Base-by-base conservation (phyloP, 768 basidiomycete species). In the Suillus fuscotomentosus region DNA sequence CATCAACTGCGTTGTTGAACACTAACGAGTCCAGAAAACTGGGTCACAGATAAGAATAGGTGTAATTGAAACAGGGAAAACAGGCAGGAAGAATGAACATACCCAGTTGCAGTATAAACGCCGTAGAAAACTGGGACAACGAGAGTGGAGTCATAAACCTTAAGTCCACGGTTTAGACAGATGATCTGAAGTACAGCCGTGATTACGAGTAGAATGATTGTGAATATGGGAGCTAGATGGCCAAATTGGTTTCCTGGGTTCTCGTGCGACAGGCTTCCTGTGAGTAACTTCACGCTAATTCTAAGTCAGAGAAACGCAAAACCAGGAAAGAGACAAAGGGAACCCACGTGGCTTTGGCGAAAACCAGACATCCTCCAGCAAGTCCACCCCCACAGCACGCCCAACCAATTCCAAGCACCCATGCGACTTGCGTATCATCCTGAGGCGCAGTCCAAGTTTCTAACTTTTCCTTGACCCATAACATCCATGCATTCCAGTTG, bases 121-220 rank as follows among this genome's bases (percentile, higher is more conserved):
- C 94, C 94, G 72, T 97, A 98, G 74, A 98, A 97, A 15, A 96
- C 89, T 0, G 97, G 96, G 0, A 97, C 95, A 20, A 97, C 94
- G 1, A 97, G 77, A 0, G 92, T 94, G 20, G 91, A 93, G 71
- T 95, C 95, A 69, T 96, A 96, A 10, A 92, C 89, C 71, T 88
- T 88, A n/a, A 97, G 81, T 7, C 91, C 95, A 48, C 90, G 88
- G 72, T 98, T 96, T 48, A 98, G 81, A 73, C 94, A 96, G 50
- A 94, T 87, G 63, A 98, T 97, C 73, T 99, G 96, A 56, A 89
- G 77, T 39, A 98, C 87, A 3, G 95, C 95, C 0, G 95, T 95
- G 53, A 86, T 72, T 5, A 81, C 83, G 43, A 87, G 75, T 24
- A 84, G 69, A 31, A 88, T 75, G 61, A 89, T 86, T 0, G 90